These are phyloP conservation scores for Phoma herbarum DNA, from an alignment of 2,329 filamentous ascomycete genomes.

Conservation along the genomic window DNA sequence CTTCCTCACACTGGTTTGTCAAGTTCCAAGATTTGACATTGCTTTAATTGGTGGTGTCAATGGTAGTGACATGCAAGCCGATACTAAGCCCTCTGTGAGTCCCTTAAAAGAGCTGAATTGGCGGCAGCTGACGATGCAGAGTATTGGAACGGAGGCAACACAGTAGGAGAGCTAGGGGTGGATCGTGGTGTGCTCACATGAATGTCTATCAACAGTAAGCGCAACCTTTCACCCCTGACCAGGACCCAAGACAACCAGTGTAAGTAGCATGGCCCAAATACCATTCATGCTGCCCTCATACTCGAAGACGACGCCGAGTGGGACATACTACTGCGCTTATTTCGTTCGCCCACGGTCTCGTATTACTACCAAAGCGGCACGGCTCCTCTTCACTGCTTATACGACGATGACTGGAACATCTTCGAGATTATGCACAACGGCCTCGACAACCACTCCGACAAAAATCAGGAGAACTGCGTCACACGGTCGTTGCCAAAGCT, in stretches of 20 bases:
- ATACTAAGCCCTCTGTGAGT: not conserved
- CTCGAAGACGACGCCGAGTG: not conserved
- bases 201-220: not conserved
- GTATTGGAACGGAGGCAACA: not conserved
- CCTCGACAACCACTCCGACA: not conserved
- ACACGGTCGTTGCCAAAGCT: not conserved
- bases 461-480: not conserved
- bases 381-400: not conserved
- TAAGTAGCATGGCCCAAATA: not conserved
- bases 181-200: not conserved
- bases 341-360: not conserved
- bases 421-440: not conserved
- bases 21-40: not conserved
- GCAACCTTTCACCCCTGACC: not conserved
- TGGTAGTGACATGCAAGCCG: not conserved
- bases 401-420: not conserved
- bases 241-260: not conserved
- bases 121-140: not conserved
- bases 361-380: not conserved
- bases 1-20: not conserved
- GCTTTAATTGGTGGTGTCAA: not conserved
- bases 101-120: not conserved
- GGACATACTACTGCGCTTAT: not conserved
- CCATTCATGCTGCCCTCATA: not conserved
- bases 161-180: not conserved